Evolutionary conservation across 2,329 filamentous ascomycete species (phyloP).

Genomic region (Onygena corvina): DNA sequence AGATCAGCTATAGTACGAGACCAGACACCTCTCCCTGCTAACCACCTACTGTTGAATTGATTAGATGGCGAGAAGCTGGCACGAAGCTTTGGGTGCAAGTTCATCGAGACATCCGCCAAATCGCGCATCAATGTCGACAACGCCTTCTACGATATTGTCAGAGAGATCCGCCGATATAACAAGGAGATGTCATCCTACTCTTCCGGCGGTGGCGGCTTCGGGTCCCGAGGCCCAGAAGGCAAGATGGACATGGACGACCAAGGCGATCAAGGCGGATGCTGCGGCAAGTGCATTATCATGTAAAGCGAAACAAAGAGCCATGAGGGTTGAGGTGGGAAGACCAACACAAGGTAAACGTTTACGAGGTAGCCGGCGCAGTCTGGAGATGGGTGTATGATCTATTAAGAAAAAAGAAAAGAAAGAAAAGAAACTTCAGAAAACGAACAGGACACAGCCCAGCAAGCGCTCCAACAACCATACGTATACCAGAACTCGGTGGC

Average conservation of each 20-base stretch:
- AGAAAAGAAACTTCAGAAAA: slow-evolving; percentile 9
- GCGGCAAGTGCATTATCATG: slow-evolving; percentile 79
- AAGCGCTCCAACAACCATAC: not conserved
- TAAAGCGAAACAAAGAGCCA: slow-evolving; percentile 34
- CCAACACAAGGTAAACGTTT: not conserved
- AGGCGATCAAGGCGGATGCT: slow-evolving; percentile 55
- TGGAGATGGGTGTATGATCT: not conserved
- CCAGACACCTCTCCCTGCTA: not conserved
- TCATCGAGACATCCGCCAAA: slow-evolving; percentile 98
- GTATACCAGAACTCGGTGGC: not conserved
- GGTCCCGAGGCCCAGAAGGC: slow-evolving; percentile 44
- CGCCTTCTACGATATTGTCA: slow-evolving; percentile 95
- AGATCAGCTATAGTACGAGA: not conserved
- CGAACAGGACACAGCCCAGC: slow-evolving; percentile 11
- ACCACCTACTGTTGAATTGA: not conserved
- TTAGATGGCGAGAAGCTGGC: slow-evolving; percentile 83
- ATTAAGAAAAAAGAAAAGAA: slow-evolving; percentile 9
- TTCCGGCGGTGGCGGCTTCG: slow-evolving; percentile 51
- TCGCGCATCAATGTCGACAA: slow-evolving; percentile 97
- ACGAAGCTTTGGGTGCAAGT: slow-evolving; percentile 84
- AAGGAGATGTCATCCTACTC: slow-evolving; percentile 90
- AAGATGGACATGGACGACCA: slow-evolving; percentile 64
- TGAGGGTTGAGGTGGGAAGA: not conserved
- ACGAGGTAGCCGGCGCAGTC: not conserved
- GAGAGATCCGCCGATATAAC: slow-evolving; percentile 96